Conservation (phyloP, 345 rosid genomes). For the Eucalyptus leucophloia region DNA sequence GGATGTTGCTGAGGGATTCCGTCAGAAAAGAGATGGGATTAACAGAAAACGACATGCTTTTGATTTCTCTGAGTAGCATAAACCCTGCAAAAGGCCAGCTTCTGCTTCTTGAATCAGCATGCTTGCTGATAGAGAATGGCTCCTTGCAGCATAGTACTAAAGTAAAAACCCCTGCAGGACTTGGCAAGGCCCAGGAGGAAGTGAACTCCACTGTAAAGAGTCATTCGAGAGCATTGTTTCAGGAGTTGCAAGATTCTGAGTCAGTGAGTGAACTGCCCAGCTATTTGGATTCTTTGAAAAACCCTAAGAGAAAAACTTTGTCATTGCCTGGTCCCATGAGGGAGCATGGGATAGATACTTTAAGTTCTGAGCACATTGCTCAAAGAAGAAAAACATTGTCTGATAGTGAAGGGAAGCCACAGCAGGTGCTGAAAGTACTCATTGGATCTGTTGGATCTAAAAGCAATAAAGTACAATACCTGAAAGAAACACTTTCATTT, state of each 20-base stretch:
- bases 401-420: constrained; percentile 7
- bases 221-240: constrained; percentile 60
- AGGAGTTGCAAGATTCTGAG: constrained; percentile 6
- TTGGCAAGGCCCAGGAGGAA: constrained; percentile 2
- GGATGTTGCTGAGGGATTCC: constrained; percentile 43
- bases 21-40: constrained; percentile 77
- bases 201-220: constrained; percentile 28
- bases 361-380: background rate
- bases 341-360: background rate
- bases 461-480: constrained; percentile 82
- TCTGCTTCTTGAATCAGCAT: constrained; percentile 65
- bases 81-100: constrained; percentile 91
- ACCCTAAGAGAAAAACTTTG: constrained; percentile 3
- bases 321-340: background rate
- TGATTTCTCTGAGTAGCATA: constrained; percentile 89
- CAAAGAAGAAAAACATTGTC: constrained; percentile 9
- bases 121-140: constrained; percentile 27
- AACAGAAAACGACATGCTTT: constrained; percentile 67
- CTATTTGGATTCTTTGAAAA: background rate
- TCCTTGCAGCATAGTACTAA: constrained; percentile 14
- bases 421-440: constrained; percentile 56
- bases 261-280: background rate
- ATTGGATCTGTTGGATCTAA: constrained; percentile 97
- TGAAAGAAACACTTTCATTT: constrained; percentile 56
- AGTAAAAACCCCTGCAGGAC: constrained; percentile 14